Evolutionary conservation across 305 asterid species (phyloP), one percentile per base, ranked within the genome.

Genomic region (Fraxinus sp.): DNA sequence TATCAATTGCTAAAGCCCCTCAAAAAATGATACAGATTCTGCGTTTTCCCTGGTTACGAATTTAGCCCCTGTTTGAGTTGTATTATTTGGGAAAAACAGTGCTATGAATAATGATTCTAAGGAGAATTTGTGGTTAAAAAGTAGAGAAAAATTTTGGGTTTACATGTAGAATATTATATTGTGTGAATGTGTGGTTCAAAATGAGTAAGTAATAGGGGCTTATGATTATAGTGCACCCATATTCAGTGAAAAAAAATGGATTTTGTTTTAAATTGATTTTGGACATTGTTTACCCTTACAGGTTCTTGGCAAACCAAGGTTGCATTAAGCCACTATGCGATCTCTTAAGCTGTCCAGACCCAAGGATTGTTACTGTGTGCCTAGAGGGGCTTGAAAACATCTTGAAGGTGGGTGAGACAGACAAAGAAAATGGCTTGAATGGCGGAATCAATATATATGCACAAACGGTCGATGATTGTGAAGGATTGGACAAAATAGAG

Each of bases 321-420:
- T 86, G 92, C 88, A 88, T 90, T 36, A 90, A 88, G 84, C 92
- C 92, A 14, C 85, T 90, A 3, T 90, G 92, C 37, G 91, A 90
- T 82, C 91, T 90, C 79, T 62, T 90, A 70, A 79, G 85, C 74
- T 88, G 91, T 80, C 92, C 92, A 14, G 92, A 90, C 75, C 91
- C 90, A 36, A 85, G 91, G 83, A 90, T 90, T n/a, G 82, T 90
- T 24, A 90, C 91, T 7, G 92, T 90, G 78, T 88, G 91, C 85
- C 88, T 88, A 3, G 92, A 90, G 86, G 92, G 92, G 76, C 90
- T 89, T 3, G 92, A 89, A 80, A 89, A 89, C 87, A 89, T 89
- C 46, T 55, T 90, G 86, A 90, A 88, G 84, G 90, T 88, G 46
- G 92, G 92, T 0, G 92, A 90, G 73, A 80, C 83, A 33, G 92